phyloP scores from a whole-genome alignment of 169 alveolate genomes.

The Plasmodium vivax region DNA sequence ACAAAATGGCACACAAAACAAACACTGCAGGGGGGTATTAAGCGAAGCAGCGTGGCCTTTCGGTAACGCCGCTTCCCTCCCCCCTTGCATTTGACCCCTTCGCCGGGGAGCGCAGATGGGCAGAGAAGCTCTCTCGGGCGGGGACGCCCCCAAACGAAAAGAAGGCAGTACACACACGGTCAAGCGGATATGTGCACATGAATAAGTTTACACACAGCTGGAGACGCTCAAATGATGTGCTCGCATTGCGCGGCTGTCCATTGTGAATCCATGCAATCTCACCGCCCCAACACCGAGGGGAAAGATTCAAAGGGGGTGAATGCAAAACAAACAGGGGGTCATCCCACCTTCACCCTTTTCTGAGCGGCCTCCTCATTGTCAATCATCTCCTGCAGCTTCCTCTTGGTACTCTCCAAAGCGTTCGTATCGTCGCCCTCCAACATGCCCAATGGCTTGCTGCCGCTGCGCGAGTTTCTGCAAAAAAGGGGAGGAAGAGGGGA shows the following conservation, averaged over 20 bases:
- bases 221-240: not conserved
- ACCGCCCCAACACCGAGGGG: not conserved
- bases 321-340: not conserved
- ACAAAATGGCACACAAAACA: not conserved
- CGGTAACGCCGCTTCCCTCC: not conserved
- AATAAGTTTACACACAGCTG: not conserved
- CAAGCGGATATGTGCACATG: not conserved
- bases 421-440: not conserved
- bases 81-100: not conserved
- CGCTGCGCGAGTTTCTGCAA: conserved; percentile 24
- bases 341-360: conserved; percentile 16
- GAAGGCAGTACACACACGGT: not conserved
- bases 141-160: not conserved
- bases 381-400: conserved; percentile 45
- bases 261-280: not conserved
- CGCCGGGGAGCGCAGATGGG: not conserved
- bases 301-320: not conserved
- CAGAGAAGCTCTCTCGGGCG: no score
- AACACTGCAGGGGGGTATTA: not conserved
- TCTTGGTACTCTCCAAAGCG: conserved; percentile 51
- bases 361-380: conserved; percentile 56
- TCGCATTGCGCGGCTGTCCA: not conserved
- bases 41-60: not conserved
- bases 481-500: not conserved
- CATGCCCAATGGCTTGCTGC: not conserved